These are phyloP conservation scores for Mycothermus thermophilus DNA, from an alignment of 495 filamentous ascomycete species.

Conservation along the genomic window DNA sequence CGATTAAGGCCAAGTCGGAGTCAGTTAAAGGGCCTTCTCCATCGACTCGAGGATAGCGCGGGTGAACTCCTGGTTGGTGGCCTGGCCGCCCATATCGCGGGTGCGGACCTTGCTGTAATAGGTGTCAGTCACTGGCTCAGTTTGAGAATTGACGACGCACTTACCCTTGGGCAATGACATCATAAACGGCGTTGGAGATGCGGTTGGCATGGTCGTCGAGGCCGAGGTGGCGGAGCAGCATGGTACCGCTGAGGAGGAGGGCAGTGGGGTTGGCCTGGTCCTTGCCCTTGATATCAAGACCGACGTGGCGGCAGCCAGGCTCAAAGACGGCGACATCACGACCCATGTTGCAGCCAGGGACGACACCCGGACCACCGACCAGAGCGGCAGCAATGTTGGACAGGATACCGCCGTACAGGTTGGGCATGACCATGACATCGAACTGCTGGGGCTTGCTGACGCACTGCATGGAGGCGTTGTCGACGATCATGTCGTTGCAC, in stretches of 20 bases:
- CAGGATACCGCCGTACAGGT: conserved; percentile 95
- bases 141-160: too few relatives aligned
- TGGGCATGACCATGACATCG: conserved; percentile 99
- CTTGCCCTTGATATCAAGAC: conserved; percentile 97
- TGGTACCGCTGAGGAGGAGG: conserved; percentile 83
- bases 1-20: too few relatives aligned
- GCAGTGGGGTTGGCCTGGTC: conserved; percentile 97
- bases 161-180: conserved; percentile 88
- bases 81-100: conserved; percentile 84
- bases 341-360: conserved; percentile 98
- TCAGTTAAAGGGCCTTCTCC: conserved; percentile 42
- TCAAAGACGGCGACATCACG: conserved; percentile 97
- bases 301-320: conserved; percentile 95
- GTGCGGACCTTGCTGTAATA: conserved; percentile 60
- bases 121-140: too few relatives aligned
- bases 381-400: conserved; percentile 98
- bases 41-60: conserved; percentile 84
- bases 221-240: conserved; percentile 91
- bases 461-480: conserved; percentile 98
- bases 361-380: conserved; percentile 94
- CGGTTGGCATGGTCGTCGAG: conserved; percentile 96
- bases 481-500: conserved; percentile 97
- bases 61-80: conserved; percentile 89
- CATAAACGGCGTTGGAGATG: conserved; percentile 94
- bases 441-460: conserved; percentile 94